Percentiles rank a stretch among this genome's conserved stretches.
phyloP scores from a whole-genome alignment of 2,329 filamentous ascomycete species.

The Podosphaera fusca region DNA sequence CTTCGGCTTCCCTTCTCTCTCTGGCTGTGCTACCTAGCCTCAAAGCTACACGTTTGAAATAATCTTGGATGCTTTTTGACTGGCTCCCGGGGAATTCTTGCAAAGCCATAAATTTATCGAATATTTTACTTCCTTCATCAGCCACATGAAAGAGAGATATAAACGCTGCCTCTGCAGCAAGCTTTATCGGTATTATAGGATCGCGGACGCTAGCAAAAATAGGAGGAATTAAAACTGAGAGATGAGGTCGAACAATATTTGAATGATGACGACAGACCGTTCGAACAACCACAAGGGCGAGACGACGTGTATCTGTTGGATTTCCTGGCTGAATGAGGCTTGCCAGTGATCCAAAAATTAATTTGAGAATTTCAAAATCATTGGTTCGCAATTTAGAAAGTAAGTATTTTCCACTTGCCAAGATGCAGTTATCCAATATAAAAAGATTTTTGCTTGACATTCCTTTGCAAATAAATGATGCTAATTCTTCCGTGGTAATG shows the following conservation, averaged over 20 bases:
- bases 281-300: conserved; percentile 69
- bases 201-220: conserved; percentile 83
- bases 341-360: conserved; percentile 58
- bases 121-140: conserved; percentile 63
- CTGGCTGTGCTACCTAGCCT: conserved; percentile 67
- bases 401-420: conserved; percentile 80
- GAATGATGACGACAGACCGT: conserved; percentile 62
- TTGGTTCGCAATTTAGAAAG: conserved; percentile 42
- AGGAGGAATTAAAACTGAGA: conserved; percentile 55
- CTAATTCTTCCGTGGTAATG: conserved; percentile 46
- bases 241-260: conserved; percentile 60
- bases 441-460: conserved; percentile 56
- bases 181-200: conserved; percentile 78
- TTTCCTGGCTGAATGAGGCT: conserved; percentile 53
- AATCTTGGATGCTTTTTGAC: conserved; percentile 84
- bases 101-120: conserved; percentile 70
- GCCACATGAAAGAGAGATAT: conserved; percentile 76
- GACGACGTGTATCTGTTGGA: conserved; percentile 59
- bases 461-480: conserved; percentile 56
- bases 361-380: conserved; percentile 53
- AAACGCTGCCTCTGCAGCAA: conserved; percentile 86
- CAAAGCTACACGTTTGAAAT: conserved; percentile 82
- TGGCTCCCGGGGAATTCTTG: conserved; percentile 44
- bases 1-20: conserved; percentile 78
- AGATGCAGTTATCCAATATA: conserved; percentile 67